Conservation (phyloP, 164 flowering plant genomes). For the Akebia trifoliata region DNA sequence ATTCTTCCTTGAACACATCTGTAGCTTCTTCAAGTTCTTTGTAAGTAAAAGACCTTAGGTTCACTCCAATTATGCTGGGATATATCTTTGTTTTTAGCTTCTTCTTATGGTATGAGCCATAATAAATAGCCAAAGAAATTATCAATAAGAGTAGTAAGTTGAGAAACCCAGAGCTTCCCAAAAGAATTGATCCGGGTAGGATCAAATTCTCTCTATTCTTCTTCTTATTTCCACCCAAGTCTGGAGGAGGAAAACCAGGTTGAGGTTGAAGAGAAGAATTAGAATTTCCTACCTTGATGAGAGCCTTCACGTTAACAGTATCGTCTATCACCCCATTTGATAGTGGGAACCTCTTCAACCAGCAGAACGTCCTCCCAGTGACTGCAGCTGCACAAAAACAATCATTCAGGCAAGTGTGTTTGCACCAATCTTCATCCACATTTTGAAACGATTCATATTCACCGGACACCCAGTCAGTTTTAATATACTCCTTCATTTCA, state of each 20-base stretch:
- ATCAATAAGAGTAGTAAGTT: not conserved
- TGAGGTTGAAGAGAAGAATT: not conserved
- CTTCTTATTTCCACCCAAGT: not conserved
- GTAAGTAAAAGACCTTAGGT: constrained; percentile 13
- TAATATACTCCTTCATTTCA: constrained; percentile 9
- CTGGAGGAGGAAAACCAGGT: not conserved
- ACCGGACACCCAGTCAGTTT: constrained; percentile 31
- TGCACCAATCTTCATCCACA: constrained; percentile 27
- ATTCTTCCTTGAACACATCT: constrained; percentile 11
- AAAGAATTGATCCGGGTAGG: not conserved
- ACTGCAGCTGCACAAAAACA: constrained; percentile 17
- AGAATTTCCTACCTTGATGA: constrained; percentile 17
- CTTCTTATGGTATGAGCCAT: not conserved
- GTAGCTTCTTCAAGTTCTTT: constrained; percentile 19
- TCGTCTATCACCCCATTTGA: constrained; percentile 7
- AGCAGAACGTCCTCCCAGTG: not conserved
- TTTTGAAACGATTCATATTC: constrained; percentile 9
- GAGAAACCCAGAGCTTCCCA: constrained; percentile 12
- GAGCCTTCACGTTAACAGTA: not conserved
- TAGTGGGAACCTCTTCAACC: constrained; percentile 17
- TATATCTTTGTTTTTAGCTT: no score
- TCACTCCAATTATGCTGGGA: not conserved
- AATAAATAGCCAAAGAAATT: not conserved
- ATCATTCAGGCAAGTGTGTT: constrained; percentile 18
- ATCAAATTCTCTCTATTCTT: not conserved